These are phyloP conservation scores for Hyaloperonospora arabidopsidis DNA, from an alignment of 352 stramenopile species.

Conservation along the genomic window DNA sequence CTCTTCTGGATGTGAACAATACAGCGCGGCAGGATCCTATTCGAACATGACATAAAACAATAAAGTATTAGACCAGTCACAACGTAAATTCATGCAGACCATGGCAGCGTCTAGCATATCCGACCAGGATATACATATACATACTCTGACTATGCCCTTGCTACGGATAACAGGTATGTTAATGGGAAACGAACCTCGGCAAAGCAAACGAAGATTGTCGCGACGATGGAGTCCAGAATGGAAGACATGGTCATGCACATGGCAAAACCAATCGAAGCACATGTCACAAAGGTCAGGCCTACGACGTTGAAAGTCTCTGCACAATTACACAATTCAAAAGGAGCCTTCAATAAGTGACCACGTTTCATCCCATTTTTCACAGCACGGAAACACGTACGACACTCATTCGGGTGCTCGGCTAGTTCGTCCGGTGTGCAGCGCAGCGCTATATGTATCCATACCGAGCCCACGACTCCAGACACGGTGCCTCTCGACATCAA, in stretches of 20 bases:
- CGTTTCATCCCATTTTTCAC: background rate
- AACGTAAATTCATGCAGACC: background rate
- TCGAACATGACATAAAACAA: constrained; percentile 1
- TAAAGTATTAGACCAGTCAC: constrained; percentile 8
- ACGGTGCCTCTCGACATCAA: constrained; percentile 35
- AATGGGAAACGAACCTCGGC: constrained; percentile 50
- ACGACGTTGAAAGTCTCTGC: constrained; percentile 83
- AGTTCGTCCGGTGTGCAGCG: constrained; percentile 52
- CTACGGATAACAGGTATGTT: background rate
- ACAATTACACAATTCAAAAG: constrained; percentile 2
- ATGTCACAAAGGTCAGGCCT: constrained; percentile 66
- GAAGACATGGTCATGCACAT: constrained; percentile 83
- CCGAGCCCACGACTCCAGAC: constrained; percentile 67
- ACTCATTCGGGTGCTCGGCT: constrained; percentile 33
- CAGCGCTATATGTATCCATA: constrained; percentile 63
- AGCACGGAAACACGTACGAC: constrained; percentile 38
- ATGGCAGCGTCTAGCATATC: constrained; percentile 18
- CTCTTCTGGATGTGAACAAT: constrained; percentile 64
- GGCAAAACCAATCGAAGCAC: constrained; percentile 65
- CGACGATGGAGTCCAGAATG: constrained; percentile 75
- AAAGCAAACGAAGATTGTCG: constrained; percentile 85
- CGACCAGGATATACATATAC: constrained; percentile 5
- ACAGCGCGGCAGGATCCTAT: constrained; percentile 59
- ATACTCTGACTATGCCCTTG: background rate
- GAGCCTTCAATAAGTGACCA: background rate